Base-by-base conservation (phyloP, 257 asterid species). In the Nicotiana benthamiana region DNA sequence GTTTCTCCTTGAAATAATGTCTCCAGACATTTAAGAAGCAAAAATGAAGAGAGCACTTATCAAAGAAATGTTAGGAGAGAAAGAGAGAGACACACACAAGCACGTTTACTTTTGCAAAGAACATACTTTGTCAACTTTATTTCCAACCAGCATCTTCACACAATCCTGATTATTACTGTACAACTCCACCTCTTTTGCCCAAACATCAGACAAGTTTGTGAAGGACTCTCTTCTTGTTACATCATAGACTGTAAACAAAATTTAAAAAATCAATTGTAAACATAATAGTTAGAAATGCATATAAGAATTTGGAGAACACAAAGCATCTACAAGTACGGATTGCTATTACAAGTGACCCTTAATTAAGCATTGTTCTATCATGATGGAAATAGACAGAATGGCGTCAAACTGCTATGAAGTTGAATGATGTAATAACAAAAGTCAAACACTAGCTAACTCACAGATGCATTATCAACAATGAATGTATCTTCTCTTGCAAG, bases 171-270 rank as follows among this genome's bases (percentile, higher is more conserved):
- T 89, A 61, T 93, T 91, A 66, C 95, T 91, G 84, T 94, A 94
- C 46, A 92, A 89, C 83, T 94, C 95, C 77, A 94, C 89, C 86
- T 94, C 98, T 87, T 91, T 92, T 51, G 96, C 97, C 98, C 97
- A 94, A 10, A 94, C 92, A 80, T 91, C 98, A 83, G 93, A 89
- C 83, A 94, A 86, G 87, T 91, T 90, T 75, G 93, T 88, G 79
- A 92, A 94, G 66, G 95, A 89, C 46, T 94, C 95, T 88, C 97
- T 92, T 87, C 98, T 90, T 30, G 98, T 92, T 65, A 94, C 98
- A 79, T 94, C 98, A 84, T 94, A 94, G 74, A 94, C 98, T 94
- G 77, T 82, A 86, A 65, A 70, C 12, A 79, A 52, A 24, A 12
- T 43, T 72, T 1, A 1, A 72, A 46, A 1, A 22, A 6, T 16